phyloP scores from a whole-genome alignment of 2,329 filamentous ascomycete genomes.

The Ploettnerulaceae sp. region DNA sequence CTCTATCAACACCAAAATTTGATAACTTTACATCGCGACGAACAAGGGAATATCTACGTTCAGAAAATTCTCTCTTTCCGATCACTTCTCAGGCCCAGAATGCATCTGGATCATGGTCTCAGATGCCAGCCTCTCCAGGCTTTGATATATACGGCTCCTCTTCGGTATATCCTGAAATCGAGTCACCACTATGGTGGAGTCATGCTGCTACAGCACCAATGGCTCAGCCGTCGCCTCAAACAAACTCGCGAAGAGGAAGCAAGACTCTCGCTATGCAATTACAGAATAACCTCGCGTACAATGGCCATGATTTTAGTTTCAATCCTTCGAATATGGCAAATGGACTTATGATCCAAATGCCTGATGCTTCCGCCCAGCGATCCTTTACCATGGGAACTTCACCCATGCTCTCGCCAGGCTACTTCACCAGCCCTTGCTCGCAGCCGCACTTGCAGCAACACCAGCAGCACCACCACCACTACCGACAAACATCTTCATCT shows the following conservation, averaged over 20 bases:
- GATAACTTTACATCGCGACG: slow-evolving; percentile 22
- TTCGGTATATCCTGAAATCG: slow-evolving; percentile 16
- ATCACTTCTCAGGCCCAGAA: slow-evolving; percentile 26
- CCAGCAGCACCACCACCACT: slow-evolving; percentile 8
- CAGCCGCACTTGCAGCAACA: slow-evolving; percentile 3
- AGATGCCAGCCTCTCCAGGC: slow-evolving; percentile 18
- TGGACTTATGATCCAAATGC: slow-evolving; percentile 33
- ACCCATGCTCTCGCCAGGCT: slow-evolving; percentile 18
- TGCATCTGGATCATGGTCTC: slow-evolving; percentile 24
- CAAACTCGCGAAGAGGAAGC: slow-evolving; percentile 27
- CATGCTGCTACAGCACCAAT: slow-evolving; percentile 27
- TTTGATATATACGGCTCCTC: slow-evolving; percentile 14
- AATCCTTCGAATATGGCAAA: slow-evolving; percentile 17
- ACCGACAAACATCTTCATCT: not conserved
- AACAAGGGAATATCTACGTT: slow-evolving; percentile 20
- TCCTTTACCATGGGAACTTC: slow-evolving; percentile 24
- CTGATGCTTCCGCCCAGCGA: slow-evolving; percentile 19
- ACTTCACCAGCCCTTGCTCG: slow-evolving; percentile 10
- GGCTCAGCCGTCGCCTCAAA: slow-evolving; percentile 29
- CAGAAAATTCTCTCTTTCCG: slow-evolving; percentile 19
- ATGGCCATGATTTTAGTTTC: slow-evolving; percentile 19
- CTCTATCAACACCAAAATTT: slow-evolving; percentile 25
- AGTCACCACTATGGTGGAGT: slow-evolving; percentile 30
- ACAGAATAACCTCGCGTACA: slow-evolving; percentile 28
- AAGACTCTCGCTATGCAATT: slow-evolving; percentile 30